Evolutionary conservation across 371 early-diverging fungal genomes (phyloP).

Genomic region (Mucor lusitanicus): DNA sequence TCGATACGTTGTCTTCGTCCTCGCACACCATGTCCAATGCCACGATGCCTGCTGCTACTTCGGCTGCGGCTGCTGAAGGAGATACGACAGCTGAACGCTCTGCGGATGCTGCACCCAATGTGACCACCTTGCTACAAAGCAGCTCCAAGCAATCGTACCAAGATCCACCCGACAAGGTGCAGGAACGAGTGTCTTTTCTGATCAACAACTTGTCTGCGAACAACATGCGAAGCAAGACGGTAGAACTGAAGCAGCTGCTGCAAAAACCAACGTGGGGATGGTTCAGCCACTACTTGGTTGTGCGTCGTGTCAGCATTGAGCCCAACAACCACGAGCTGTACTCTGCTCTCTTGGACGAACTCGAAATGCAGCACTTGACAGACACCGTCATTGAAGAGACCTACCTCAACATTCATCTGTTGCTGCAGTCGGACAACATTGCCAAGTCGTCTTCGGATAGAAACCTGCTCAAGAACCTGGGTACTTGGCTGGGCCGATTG

Average conservation of each 20-base stretch:
- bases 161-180: slow-evolving; percentile 69
- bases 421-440: slow-evolving; percentile 89
- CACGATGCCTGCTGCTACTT: slow-evolving; percentile 17
- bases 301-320: slow-evolving; percentile 91
- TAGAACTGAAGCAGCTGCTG: slow-evolving; percentile 80
- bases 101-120: slow-evolving; percentile 16
- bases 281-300: slow-evolving; percentile 92
- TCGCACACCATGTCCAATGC: slow-evolving; percentile 18
- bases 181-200: slow-evolving; percentile 93
- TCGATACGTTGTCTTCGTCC: neutral
- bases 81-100: slow-evolving; percentile 28
- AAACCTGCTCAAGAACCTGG: slow-evolving; percentile 89
- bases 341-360: slow-evolving; percentile 70
- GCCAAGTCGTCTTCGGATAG: slow-evolving; percentile 83
- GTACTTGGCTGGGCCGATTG: slow-evolving; percentile 95
- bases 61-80: slow-evolving; percentile 42
- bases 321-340: slow-evolving; percentile 93
- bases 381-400: slow-evolving; percentile 87
- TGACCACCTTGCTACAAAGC: slow-evolving; percentile 22
- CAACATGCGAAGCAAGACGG: slow-evolving; percentile 81
- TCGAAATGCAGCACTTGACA: slow-evolving; percentile 60
- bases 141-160: slow-evolving; percentile 31
- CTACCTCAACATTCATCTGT: slow-evolving; percentile 73
- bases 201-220: slow-evolving; percentile 90
- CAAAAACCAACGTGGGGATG: slow-evolving; percentile 71